Evolutionary conservation across 2,329 filamentous ascomycete species (phyloP), one percentile per base, ranked within the genome.

Genomic region (Colletotrichum limetticola): DNA sequence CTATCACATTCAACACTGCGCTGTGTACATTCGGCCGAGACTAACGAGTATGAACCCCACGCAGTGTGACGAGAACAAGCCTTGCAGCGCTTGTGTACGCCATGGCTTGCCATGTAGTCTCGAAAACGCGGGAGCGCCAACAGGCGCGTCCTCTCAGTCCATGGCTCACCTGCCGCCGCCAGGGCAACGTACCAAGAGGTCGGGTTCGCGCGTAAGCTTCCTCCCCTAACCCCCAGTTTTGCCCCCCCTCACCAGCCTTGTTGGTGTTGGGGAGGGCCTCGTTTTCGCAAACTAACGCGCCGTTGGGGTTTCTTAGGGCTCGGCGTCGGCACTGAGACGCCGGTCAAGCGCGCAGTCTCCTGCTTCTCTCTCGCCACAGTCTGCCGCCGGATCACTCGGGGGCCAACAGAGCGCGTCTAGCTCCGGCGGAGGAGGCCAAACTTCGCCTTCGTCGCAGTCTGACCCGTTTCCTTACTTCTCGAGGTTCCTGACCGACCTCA

Each of bases 51-150:
- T 53, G 14, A 32, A n/a, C 26, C 22, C n/a, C 32, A 61, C 60
- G 22, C 59, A 84, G 83, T 84, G 83, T 73, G 81, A 84, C 61
- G 83, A 84, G 71, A 78, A 78, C 11, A 77, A 75, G n/a, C 83
- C 83, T 4, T 84, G 83, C 69, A 78, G 75, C n/a, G 82, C 82
- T 2, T 84, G 83, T 61, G 74, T 79, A 7, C 78, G 81, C 59
- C 83, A 84, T 65, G 77, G 78, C 22, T 75, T 83, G 11, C 69
- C 78, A n/a, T 84, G 82, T 71, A 80, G 81, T 70, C 49, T 73
- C 24, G 66, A 73, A n/a, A 70, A 53, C 56, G 16, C 49, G 35
- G 71, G 60, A 62, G 57, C 66, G 56, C 35, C 60, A n/a, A 57
- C 56, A 5, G 30, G 60, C 22, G 35, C 9, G 14, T 60, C 71